Evolutionary conservation across 441 rosid genomes (phyloP).

Genomic region (Macaranga tanarius): DNA sequence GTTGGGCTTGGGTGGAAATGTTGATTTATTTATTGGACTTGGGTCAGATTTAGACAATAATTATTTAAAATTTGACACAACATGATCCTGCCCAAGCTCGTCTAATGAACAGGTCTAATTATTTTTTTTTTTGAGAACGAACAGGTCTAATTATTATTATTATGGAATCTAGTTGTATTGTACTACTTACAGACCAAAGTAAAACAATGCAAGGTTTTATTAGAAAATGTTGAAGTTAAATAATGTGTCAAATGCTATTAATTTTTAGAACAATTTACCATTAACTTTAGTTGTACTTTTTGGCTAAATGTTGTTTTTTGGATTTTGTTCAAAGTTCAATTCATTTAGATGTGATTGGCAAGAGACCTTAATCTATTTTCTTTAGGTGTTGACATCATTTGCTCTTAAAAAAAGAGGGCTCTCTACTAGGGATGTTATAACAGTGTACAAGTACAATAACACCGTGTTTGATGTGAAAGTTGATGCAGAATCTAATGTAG

Average conservation of each 20-base stretch:
- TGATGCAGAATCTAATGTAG: conserved; percentile 73
- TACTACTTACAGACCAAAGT: too few species aligned
- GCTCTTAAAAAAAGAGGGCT: conserved; percentile 76
- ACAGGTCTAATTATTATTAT: too few species aligned
- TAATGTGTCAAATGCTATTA: background rate
- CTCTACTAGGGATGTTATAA: conserved; percentile 73
- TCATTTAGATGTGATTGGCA: background rate
- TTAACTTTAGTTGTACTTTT: background rate
- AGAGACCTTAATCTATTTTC: conserved; percentile 1
- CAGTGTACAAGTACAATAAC: conserved; percentile 72
- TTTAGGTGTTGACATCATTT: conserved; percentile 77
- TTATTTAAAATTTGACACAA: too few species aligned
- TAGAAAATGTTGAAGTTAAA: too few species aligned
- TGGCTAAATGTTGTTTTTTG: background rate
- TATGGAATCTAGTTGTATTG: too few species aligned
- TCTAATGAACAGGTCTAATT: too few species aligned
- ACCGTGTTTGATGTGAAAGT: conserved; percentile 67
- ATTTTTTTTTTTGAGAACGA: too few species aligned
- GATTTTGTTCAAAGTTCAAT: background rate
- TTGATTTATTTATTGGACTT: too few species aligned
- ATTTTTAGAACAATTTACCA: background rate
- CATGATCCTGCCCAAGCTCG: too few species aligned
- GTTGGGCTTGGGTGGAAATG: too few species aligned
- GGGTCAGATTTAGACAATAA: too few species aligned
- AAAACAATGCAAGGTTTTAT: too few species aligned